Evolutionary conservation across 2,329 filamentous ascomycete species (phyloP), one percentile per base, ranked within the genome.

Genomic region (Penicillium fuscoglaucum): DNA sequence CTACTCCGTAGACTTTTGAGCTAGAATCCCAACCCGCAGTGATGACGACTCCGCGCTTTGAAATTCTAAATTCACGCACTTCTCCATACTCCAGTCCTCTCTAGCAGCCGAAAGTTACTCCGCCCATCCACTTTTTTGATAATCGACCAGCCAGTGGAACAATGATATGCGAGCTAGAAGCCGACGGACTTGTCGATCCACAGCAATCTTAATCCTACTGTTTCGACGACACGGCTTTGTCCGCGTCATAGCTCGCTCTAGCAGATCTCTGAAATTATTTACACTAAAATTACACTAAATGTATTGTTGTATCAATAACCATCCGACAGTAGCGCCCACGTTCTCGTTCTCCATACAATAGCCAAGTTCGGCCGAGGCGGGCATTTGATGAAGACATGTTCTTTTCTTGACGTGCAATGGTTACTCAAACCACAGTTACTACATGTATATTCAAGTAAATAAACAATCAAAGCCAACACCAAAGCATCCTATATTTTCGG

Each of bases 191-290:
- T 15, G 55, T 56, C 55, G 61, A 63, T 65, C 62, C 33, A 55
- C 57, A 55, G 56, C 44, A 64, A 63, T 65, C 60, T 65, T 60
- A 59, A 52, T 61, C 21, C 40, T 43, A 41, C 39, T 12, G 51
- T 47, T 10, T 37, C 17, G 28, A 49, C 9, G 13, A 15, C 26
- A 12, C 31, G 29, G 33, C 12, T 26, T 37, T 46, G 44, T 57
- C 62, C 62, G 59, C 64, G 61, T 66, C 62, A 66, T 63, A 28
- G 31, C 52, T 17, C 24, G 19, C 40, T 52, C 46, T 35, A 50
- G 33, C 33, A 37, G 21, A n/a, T 8, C 43, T 19, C 12, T 24
- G 41, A 1, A 26, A 55, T 33, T 26, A 26, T 26, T 5, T 26
- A 44, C 19, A 21, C 13, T 37, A 29, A 19, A 39, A 21, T 28